These are phyloP conservation scores for Poa annua DNA, from an alignment of 176 grass and related monocot genomes.

Conservation along the genomic window DNA sequence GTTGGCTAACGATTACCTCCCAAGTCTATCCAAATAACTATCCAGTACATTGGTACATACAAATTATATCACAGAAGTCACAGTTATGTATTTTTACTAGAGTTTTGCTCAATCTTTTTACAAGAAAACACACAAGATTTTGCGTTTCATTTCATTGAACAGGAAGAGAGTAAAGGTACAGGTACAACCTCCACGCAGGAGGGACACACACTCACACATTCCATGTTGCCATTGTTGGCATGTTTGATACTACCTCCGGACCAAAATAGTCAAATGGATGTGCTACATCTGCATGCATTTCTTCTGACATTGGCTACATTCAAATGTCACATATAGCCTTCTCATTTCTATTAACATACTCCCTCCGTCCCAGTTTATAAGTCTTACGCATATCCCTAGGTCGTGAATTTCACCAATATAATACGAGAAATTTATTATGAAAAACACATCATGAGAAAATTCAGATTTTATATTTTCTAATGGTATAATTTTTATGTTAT, in stretches of 20 bases:
- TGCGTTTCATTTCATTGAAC: too few relatives aligned
- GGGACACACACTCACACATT: not conserved
- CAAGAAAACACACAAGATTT: too few relatives aligned
- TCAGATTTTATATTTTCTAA: too few relatives aligned
- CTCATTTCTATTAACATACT: constrained; percentile 16
- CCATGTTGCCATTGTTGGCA: not conserved
- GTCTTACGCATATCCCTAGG: too few relatives aligned
- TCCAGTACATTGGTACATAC: not conserved
- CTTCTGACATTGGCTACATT: constrained; percentile 3
- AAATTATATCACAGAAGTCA: constrained; percentile 9
- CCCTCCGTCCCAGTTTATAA: too few relatives aligned
- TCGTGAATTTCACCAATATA: too few relatives aligned
- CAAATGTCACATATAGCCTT: not conserved
- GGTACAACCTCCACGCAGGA: too few relatives aligned
- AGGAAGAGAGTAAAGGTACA: too few relatives aligned
- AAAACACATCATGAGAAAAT: too few relatives aligned
- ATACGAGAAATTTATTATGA: too few relatives aligned
- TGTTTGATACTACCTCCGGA: not conserved
- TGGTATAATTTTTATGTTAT: too few relatives aligned
- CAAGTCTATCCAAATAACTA: constrained; percentile 13
- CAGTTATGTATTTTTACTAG: not conserved
- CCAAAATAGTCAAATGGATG: not conserved
- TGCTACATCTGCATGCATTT: not conserved
- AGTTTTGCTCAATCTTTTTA: not conserved
- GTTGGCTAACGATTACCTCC: constrained; percentile 19